Conservation (phyloP, 305 asterid genomes). For the Fraxinus nigra region DNA sequence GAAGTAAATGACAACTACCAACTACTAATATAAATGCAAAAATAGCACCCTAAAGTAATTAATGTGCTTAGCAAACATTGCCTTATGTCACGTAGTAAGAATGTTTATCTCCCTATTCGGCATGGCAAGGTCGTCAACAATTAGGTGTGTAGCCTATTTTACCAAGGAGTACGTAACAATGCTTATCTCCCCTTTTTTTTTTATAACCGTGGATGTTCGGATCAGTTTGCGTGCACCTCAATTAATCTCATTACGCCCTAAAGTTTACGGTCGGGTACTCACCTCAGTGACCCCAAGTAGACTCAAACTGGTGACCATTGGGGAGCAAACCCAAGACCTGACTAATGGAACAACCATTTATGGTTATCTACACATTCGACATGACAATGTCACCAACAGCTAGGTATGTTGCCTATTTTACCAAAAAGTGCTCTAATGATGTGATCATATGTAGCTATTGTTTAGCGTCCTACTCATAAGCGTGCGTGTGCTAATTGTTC, state of each 20-base stretch:
- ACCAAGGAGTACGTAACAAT: neutral
- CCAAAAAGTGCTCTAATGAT: neutral
- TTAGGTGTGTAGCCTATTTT: neutral
- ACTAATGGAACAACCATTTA: no score
- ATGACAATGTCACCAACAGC: neutral
- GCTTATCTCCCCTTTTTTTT: neutral
- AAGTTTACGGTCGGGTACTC: no score
- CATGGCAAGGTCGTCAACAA: neutral
- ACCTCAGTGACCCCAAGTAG: no score
- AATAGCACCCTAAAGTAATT: neutral
- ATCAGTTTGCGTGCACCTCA: no score
- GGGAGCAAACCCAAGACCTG: no score
- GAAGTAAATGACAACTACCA: neutral
- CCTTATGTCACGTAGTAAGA: neutral
- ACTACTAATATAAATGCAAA: neutral
- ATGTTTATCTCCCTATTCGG: neutral
- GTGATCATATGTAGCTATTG: neutral
- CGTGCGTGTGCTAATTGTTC: neutral
- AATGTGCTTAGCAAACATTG: neutral
- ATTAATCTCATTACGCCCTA: no score
- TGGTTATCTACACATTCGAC: neutral
- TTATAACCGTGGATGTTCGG: no score
- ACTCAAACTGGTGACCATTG: no score
- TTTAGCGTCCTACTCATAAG: neutral
- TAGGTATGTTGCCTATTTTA: neutral